Conservation (phyloP, 1,284 basidiomycete genomes). For the Inonotus hispidus region DNA sequence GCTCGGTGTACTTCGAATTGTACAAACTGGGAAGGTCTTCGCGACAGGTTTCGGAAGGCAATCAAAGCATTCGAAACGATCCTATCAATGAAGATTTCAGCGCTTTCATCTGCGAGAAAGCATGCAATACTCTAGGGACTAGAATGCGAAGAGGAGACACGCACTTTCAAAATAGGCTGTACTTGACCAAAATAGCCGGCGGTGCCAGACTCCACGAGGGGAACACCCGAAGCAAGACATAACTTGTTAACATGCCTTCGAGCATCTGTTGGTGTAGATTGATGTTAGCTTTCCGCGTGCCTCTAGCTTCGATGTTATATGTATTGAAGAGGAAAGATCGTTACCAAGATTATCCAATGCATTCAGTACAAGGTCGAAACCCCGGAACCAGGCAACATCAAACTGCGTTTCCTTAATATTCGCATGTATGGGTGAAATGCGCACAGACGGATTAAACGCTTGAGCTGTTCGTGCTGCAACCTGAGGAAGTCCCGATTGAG, state of each 20-base stretch:
- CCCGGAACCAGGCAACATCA: constrained; percentile 84
- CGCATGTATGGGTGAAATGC: constrained; percentile 85
- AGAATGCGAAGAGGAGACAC: constrained; percentile 17
- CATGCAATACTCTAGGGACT: neutral
- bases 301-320: neutral
- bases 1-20: constrained; percentile 94
- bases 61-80: constrained; percentile 87
- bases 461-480: constrained; percentile 86
- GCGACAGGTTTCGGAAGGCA: constrained; percentile 86
- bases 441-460: constrained; percentile 89
- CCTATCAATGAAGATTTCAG: constrained; percentile 38
- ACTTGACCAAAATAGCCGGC: constrained; percentile 92
- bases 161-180: constrained; percentile 68
- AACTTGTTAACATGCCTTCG: constrained; percentile 94
- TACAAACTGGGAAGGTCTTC: constrained; percentile 96
- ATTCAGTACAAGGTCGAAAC: constrained; percentile 92
- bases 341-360: constrained; percentile 93
- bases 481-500: constrained; percentile 32
- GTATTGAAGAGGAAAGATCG: constrained; percentile 23
- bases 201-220: constrained; percentile 94
- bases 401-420: constrained; percentile 96
- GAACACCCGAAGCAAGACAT: constrained; percentile 89
- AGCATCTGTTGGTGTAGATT: constrained; percentile 54
- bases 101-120: neutral
- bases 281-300: neutral